Evolutionary conservation across 106 monocot species (phyloP), one percentile per base, ranked within the genome.

Genomic region (Dendrobium chrysotoxum): DNA sequence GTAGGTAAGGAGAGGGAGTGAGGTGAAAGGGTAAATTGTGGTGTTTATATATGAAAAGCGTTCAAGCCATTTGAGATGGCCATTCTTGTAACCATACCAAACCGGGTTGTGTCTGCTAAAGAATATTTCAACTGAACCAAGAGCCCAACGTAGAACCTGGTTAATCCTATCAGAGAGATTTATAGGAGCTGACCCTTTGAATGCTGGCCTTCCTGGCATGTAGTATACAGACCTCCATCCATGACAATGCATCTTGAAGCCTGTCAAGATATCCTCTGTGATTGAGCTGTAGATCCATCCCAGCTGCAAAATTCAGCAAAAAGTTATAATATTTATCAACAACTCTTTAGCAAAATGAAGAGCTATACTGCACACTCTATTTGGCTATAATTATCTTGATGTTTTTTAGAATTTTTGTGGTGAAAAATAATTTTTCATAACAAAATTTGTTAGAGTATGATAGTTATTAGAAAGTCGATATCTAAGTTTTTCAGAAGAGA

Each of bases 251-350:
- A 96, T 96, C 90, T 96, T 96, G 88, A 96, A 96, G 3, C 96
- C 94, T 0, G 96, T 96, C 47, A 96, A 79, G 76, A 96, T 96
- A 58, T 94, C 96, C 85, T 96, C 96, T 46, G 96, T 96, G 83
- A 96, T 96, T 7, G 94, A 98, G 7, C 97, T 94, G 50, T 98
- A 98, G 76, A 98, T 97, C 97, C 97, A 97, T 10, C 97, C 96
- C 80, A 97, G 74, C 96, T 96, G 82, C 88, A 85, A 3, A 28
- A 54, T 28, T 73, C 28, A 38, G 6, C 21, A 53, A 53, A 26
- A 6, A 17, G 1, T 64, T 21, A 7, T 9, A 53, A 9, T 16
- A 53, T 16, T 35, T 35, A 35, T 35, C 3, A 35, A 35, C 35
- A 35, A 35, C 35, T 35, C 35, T 3, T 35, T 35, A 2, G 35